These are phyloP conservation scores for Astrothelium subdiscretum DNA, from an alignment of 495 filamentous ascomycete genomes.

Conservation along the genomic window DNA sequence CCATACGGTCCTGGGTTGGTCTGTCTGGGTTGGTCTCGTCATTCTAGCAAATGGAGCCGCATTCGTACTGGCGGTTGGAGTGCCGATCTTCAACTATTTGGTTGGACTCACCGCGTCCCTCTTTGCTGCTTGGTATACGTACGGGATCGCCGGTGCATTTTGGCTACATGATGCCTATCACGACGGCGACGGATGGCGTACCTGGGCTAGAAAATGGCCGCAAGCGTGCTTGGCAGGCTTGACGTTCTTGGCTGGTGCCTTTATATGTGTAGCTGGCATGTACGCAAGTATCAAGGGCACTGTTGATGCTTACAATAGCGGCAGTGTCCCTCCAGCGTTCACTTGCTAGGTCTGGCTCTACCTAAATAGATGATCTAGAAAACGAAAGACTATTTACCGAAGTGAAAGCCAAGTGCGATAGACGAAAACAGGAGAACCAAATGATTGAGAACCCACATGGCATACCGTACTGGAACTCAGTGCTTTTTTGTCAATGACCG, in stretches of 20 bases:
- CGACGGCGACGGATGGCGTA: conserved; percentile 19
- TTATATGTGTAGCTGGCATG: conserved; percentile 25
- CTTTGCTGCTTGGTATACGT: conserved; percentile 30
- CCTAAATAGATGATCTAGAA: not conserved
- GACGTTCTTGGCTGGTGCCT: conserved; percentile 21
- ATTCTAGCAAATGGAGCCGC: conserved; percentile 34
- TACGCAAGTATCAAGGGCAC: conserved; percentile 24
- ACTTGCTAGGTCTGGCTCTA: not conserved
- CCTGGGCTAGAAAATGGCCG: conserved; percentile 21
- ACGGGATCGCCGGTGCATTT: conserved; percentile 25
- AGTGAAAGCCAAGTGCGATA: too few relatives aligned
- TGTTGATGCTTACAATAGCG: conserved; percentile 20
- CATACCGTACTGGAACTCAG: too few relatives aligned
- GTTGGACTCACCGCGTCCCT: conserved; percentile 36
- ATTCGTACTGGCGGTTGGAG: conserved; percentile 40
- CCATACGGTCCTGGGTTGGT: conserved; percentile 40
- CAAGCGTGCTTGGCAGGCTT: conserved; percentile 15
- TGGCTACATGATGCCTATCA: conserved; percentile 26
- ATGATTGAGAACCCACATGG: too few relatives aligned
- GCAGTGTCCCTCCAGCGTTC: conserved; percentile 8
- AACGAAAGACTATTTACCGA: too few relatives aligned
- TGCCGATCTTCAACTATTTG: conserved; percentile 44
- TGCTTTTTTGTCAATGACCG: too few relatives aligned
- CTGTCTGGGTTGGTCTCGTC: conserved; percentile 36
- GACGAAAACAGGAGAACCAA: too few relatives aligned